Evolutionary conservation across 495 filamentous ascomycete species (phyloP).

Genomic region (Annulohypoxylon nitens): DNA sequence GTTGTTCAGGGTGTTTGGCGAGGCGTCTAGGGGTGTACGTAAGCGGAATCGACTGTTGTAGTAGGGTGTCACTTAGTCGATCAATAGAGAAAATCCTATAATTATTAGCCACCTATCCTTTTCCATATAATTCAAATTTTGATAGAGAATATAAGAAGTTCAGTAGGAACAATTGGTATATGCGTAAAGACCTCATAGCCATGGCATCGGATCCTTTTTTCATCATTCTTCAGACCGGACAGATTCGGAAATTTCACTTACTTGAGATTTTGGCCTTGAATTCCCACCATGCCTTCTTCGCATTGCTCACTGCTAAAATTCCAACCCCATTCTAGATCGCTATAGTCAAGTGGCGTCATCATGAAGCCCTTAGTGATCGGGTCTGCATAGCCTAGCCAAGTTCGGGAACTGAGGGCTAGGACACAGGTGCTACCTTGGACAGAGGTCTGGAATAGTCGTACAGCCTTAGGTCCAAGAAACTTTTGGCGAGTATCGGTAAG

Average conservation of each 20-base stretch:
- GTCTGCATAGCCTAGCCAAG: conserved; percentile 94
- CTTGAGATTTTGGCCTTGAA: conserved; percentile 90
- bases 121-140: neutral
- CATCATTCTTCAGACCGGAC: conserved; percentile 70
- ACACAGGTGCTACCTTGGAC: conserved; percentile 89
- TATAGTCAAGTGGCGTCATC: conserved; percentile 90
- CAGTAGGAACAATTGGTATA: conserved; percentile 70
- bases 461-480: conserved; percentile 89
- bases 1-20: conserved; percentile 86
- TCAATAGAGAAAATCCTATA: conserved; percentile 90
- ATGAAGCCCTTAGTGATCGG: conserved; percentile 85
- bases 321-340: conserved; percentile 91
- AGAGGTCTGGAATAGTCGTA: conserved; percentile 86
- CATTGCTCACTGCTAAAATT: conserved; percentile 96
- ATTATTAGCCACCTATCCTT: conserved; percentile 78
- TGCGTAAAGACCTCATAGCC: conserved; percentile 62
- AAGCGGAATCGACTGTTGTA: conserved; percentile 89
- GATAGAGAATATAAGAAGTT: conserved; percentile 41
- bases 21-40: conserved; percentile 90
- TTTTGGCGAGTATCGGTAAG: conserved; percentile 93
- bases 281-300: conserved; percentile 93
- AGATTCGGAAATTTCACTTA: conserved; percentile 63
- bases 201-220: conserved; percentile 67
- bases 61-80: conserved; percentile 84
- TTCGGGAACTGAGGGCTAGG: conserved; percentile 87